Base-by-base conservation (phyloP, 192 early-diverging fungal species). In the Polychytrium aggregatum region DNA sequence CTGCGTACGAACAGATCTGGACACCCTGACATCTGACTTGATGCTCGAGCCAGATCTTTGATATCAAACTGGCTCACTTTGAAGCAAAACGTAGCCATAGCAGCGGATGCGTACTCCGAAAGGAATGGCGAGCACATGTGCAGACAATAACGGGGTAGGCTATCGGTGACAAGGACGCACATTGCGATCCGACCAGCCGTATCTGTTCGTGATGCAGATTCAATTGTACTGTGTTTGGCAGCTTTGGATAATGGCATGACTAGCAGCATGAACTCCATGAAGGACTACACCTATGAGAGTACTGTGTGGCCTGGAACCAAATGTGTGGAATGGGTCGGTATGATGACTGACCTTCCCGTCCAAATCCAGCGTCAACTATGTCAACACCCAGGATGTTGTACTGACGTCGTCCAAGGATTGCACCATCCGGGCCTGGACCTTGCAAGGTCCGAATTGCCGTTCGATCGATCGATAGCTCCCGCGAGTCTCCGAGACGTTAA, bases 371-470 rank as follows among this genome's bases (percentile, higher is more conserved):
- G 63, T 70, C 36, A 59, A 52, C 29, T 70, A 62, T 38, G 72
- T 64, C 1, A 55, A 67, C 28, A 37, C 40, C 1, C 56, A 75
- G 34, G 58, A 71, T 37, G 49, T 72, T 7, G 59, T 75, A 37
- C 40, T 75, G 21, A 70, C 72, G 1, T 41, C 65, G 2, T 65
- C 69, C 13, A 68, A 67, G 54, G 72, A 75, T 52, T 52, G 54
- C 13, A 63, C 65, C 11, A 55, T 75, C 20, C 62, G 72, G 2
- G 59, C 72, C 11, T 75, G 72, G 72, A 65, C 65, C 1, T 26
- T 37, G 17, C 52, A 64, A 43, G 60, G 59, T 60, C 27, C 4
- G 14, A 2, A 30, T 14, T 9, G 31, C 6, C 11, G 31, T 8
- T 33, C 6, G 31, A 11, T 11, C 11, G 14, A 13, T n/a, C n/a